Evolutionary conservation across 2,329 filamentous ascomycete species (phyloP), one percentile per base, ranked within the genome.

Genomic region (Diaporthe vexans): DNA sequence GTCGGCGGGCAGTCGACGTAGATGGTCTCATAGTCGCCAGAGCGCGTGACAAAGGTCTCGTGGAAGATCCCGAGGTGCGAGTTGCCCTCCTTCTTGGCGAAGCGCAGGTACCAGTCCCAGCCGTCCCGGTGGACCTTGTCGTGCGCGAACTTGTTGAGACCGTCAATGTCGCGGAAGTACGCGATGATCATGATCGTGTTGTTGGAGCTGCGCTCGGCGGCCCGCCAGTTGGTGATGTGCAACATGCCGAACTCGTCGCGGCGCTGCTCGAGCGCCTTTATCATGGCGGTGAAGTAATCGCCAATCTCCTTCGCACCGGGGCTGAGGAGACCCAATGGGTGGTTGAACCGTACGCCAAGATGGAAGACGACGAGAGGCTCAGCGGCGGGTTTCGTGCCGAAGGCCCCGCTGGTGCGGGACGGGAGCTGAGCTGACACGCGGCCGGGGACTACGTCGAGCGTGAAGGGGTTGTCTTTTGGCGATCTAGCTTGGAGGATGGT

Each of bases 141-240:
- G 69, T 89, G 86, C 1, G 89, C 89, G 76, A 89, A 91, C 21
- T 79, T 80, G 78, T 91, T 85, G 21, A 91, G 78, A 19, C 84
- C 84, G 54, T 86, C 86, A 21, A 87, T 73, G 72, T 84, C 82
- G 48, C 83, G 82, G 80, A 91, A 91, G 82, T 90, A 91, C 78
- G 84, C 85, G 46, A 88, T 82, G 3, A 78, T 77, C 74, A 88
- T 76, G 26, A 80, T 21, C 10, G 86, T 84, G 75, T 85, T 85
- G 71, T 84, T 82, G 19, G 84, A 83, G 3, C 76, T 75, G 46
- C 83, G 81, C 33, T 84, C 82, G 80, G 33, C 29, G 17, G 65
- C 71, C 26, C 61, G 71, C 76, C 73, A 76, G 67, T 11, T 58
- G 26, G 57, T 58, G 19, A 61, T 13, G 24, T 72, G 65, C 11